Percentiles rank a stretch among this genome's conserved stretches.
Evolutionary conservation across 164 flowering plant species (phyloP).

Genomic region (Dillenia turbinata): DNA sequence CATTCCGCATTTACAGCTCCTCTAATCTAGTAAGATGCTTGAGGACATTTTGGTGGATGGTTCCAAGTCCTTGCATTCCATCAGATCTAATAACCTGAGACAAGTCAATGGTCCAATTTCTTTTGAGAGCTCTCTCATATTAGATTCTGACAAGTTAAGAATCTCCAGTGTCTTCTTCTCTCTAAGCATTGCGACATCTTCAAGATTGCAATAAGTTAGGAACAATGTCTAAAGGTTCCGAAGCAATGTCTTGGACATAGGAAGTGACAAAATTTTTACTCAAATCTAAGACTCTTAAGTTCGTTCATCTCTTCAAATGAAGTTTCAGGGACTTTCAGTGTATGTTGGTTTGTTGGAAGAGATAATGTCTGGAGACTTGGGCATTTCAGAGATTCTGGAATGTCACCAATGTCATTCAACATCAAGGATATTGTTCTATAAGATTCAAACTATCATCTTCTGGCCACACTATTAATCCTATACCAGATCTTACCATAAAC

Average conservation of each 20-base stretch:
- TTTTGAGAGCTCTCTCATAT: slow-evolving; percentile 1
- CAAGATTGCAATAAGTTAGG: neutral
- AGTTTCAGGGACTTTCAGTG: neutral
- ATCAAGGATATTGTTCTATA: slow-evolving; percentile 4
- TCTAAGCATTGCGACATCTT: slow-evolving; percentile 1
- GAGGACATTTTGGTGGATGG: slow-evolving; percentile 12
- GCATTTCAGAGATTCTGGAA: slow-evolving; percentile 5
- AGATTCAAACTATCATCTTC: neutral
- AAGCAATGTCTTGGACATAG: neutral
- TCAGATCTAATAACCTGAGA: slow-evolving; percentile 14
- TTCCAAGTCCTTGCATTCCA: slow-evolving; percentile 3
- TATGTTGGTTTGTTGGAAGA: neutral
- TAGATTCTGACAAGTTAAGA: slow-evolving; percentile 3
- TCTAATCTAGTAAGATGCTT: slow-evolving; percentile 13
- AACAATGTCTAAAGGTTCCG: slow-evolving; percentile 1
- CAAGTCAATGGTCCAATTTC: slow-evolving; percentile 13
- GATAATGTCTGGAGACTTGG: slow-evolving; percentile 3
- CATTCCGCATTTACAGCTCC: slow-evolving; percentile 13
- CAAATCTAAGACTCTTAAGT: neutral
- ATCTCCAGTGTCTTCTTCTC: slow-evolving; percentile 1
- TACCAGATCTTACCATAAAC: neutral
- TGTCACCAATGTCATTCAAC: neutral
- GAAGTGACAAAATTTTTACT: neutral
- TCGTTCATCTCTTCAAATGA: slow-evolving; percentile 8
- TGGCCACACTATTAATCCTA: neutral